Evolutionary conservation across 257 asterid genomes (phyloP), one percentile per base, ranked within the genome.

Genomic region (Forsythia suspensa): DNA sequence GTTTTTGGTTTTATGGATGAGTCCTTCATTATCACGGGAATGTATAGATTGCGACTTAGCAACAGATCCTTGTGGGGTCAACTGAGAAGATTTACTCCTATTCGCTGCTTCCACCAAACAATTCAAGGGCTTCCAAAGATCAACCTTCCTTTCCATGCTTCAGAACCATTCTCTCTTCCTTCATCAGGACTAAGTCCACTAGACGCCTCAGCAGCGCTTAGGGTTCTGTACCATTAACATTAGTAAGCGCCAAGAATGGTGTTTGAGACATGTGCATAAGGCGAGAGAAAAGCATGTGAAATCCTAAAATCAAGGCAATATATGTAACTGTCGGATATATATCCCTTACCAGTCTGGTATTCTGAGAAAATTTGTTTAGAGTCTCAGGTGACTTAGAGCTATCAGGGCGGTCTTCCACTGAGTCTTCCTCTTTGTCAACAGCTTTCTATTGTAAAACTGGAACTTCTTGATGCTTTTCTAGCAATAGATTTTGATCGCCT

Each of bases 21-120:
- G 83, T 55, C 88, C 96, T 75, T 89, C 96, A 77, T 78, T 84
- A 55, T 87, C 94, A 81, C 68, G 88, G 78, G 91, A 80, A 80
- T 80, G 85, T 51, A 57, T 76, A 76, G 83, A 85, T 73, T 91
- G 95, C 69, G 91, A 81, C 86, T 92, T 94, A 84, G 86, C 75
- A 77, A 76, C 80, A 74, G 96, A 89, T 79, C 89, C 94, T 78
- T 87, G 94, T 55, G 80, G 73, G 73, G 87, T 69, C 71, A 88
- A 83, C 82, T 90, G 94, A 11, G 91, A 87, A 77, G 97, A 85
- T 86, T 96, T 96, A 85, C 94, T 92, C 84, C 97, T 91, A 76
- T 91, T 92, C 79, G 98, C 99, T 77, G 89, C 99, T 81, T 96
- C 99, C 85, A 96, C 99, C 85, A 96, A 90, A 87, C 96, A 91